phyloP scores from a whole-genome alignment of 306 rosid species.

The Styphnolobium japonicum region DNA sequence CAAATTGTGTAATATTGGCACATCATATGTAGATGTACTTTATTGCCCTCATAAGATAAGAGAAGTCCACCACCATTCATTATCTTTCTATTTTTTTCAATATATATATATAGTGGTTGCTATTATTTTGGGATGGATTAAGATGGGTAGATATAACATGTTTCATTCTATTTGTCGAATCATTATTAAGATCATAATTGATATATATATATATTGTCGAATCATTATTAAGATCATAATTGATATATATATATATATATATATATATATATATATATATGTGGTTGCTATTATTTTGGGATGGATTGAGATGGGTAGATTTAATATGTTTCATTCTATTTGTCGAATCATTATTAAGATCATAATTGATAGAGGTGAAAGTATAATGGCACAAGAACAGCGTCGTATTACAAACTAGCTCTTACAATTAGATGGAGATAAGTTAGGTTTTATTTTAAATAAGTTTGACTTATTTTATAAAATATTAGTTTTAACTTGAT shows the following conservation, averaged over 20 bases:
- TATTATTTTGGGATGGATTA: background rate
- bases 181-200: background rate
- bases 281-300: background rate
- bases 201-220: too few relatives aligned
- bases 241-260: too few relatives aligned
- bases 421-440: too few relatives aligned
- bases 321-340: background rate
- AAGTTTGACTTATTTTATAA: too few relatives aligned
- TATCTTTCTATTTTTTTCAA: background rate
- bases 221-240: too few relatives aligned
- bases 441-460: too few relatives aligned
- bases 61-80: background rate
- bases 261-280: too few relatives aligned
- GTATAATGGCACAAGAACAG: background rate
- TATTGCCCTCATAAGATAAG: background rate
- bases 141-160: background rate
- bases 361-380: background rate
- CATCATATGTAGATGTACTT: background rate
- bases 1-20: background rate
- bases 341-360: background rate
- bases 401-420: background rate
- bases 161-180: background rate
- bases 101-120: background rate
- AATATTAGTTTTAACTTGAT: too few relatives aligned
- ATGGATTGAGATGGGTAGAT: background rate